These are phyloP conservation scores for Plantago coronopus DNA, from an alignment of 305 asterid species.

Conservation along the genomic window DNA sequence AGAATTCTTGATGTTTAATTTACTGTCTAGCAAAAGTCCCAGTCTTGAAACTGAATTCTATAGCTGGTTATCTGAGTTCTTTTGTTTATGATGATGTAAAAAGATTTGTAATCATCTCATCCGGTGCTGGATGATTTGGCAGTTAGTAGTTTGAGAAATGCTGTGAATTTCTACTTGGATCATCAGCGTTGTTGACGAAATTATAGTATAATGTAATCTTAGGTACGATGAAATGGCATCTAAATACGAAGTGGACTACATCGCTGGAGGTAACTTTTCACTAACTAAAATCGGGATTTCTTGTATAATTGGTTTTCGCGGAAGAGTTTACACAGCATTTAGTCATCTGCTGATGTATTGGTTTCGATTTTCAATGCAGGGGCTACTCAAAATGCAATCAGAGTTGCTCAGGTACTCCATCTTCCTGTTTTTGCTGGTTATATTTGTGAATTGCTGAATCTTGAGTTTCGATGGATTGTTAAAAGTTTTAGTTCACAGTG, in stretches of 20 bases:
- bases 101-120: too few species aligned
- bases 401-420: conserved; percentile 56
- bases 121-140: too few species aligned
- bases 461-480: conserved; percentile 8
- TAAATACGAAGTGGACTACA: conserved; percentile 67
- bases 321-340: neutral
- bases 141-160: too few species aligned
- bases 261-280: conserved; percentile 80
- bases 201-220: conserved; percentile 18
- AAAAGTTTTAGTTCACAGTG: conserved; percentile 48
- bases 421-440: conserved; percentile 9
- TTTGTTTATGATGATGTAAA: too few species aligned
- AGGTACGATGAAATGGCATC: conserved; percentile 92
- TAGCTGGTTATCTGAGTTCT: too few species aligned
- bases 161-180: too few species aligned
- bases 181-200: too few species aligned
- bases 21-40: too few species aligned
- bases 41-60: too few species aligned
- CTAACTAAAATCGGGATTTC: neutral
- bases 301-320: conserved; percentile 4
- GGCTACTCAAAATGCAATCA: conserved; percentile 54
- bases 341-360: neutral
- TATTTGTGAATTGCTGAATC: neutral
- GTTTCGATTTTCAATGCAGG: conserved; percentile 30
- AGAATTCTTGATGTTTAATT: too few species aligned